phyloP scores from a whole-genome alignment of 2,329 filamentous ascomycete species.

The Dichotomopilus funicola region DNA sequence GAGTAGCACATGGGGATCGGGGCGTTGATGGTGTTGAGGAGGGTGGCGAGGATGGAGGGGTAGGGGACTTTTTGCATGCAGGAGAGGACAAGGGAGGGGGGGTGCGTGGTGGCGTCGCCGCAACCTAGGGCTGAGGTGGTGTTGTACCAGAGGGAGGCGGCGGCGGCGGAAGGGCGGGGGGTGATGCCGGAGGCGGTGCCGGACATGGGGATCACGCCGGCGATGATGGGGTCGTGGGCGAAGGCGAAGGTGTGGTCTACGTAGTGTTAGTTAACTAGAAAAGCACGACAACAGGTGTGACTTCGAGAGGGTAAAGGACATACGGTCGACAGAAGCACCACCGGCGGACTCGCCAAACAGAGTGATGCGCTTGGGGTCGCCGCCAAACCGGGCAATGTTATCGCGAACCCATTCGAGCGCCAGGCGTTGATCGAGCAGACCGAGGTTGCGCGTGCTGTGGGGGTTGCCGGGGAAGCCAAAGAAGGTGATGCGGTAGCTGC shows the following conservation, averaged over 20 bases:
- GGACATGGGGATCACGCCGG: conserved; percentile 40
- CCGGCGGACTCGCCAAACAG: conserved; percentile 42
- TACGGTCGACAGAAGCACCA: conserved; percentile 18
- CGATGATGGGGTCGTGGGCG: conserved; percentile 12
- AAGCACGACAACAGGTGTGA: too few species aligned
- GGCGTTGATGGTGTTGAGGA: conserved; percentile 11
- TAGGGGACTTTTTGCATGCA: conserved; percentile 33
- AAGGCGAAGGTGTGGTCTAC: conserved; percentile 15
- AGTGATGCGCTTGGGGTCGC: conserved; percentile 35
- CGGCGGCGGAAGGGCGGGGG: conserved; percentile 27
- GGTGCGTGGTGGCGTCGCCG: conserved; percentile 27
- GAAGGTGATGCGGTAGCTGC: conserved; percentile 35
- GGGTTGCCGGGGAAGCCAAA: conserved; percentile 36
- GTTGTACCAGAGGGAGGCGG: conserved; percentile 37
- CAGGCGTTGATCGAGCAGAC: conserved; percentile 42
- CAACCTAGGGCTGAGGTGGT: conserved; percentile 35
- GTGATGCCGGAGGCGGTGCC: conserved; percentile 40
- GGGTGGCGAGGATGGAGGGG: conserved; percentile 27
- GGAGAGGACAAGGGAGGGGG: conserved; percentile 24
- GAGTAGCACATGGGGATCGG: conserved; percentile 30
- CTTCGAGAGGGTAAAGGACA: too few species aligned
- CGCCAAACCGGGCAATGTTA: conserved; percentile 42
- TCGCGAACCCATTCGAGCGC: conserved; percentile 44
- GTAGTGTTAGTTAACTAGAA: too few species aligned
- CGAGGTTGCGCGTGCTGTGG: conserved; percentile 34